phyloP scores from a whole-genome alignment of 257 asterid species.

The Petunia axillaris region DNA sequence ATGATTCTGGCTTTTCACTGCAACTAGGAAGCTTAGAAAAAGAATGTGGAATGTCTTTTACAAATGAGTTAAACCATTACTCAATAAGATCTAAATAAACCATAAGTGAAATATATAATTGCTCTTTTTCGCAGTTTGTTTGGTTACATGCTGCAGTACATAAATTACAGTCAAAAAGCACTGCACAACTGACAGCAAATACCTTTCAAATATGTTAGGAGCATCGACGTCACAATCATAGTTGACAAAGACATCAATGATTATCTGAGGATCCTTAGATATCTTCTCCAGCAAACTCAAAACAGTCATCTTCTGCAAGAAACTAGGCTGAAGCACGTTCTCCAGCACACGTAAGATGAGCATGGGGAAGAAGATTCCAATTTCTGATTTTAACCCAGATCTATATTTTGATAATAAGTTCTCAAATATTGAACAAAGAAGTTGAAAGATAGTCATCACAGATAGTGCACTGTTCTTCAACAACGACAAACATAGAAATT shows the following conservation, averaged over 20 bases:
- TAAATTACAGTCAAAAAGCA: neutral
- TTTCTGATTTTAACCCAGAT: constrained; percentile 91
- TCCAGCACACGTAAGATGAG: constrained; percentile 95
- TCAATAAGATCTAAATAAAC: neutral
- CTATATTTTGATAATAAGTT: constrained; percentile 76
- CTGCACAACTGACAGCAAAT: constrained; percentile 15
- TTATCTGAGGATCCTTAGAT: constrained; percentile 81
- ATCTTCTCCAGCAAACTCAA: constrained; percentile 79
- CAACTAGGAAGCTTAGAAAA: constrained; percentile 20
- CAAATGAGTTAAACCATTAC: neutral
- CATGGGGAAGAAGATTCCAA: constrained; percentile 97
- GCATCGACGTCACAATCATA: constrained; percentile 98
- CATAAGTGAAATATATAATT: constrained; percentile 12
- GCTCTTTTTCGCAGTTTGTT: no score
- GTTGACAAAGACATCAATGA: constrained; percentile 87
- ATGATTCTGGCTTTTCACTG: neutral
- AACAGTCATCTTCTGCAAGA: constrained; percentile 96
- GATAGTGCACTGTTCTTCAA: constrained; percentile 97
- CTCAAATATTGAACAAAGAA: constrained; percentile 61
- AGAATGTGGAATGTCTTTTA: constrained; percentile 5
- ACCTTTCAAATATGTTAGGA: constrained; percentile 98
- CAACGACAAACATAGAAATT: constrained; percentile 86
- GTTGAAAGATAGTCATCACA: constrained; percentile 94
- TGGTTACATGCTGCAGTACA: no score
- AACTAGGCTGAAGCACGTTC: constrained; percentile 98